Conservation (phyloP, 2,329 filamentous ascomycete genomes). For the Phialophora expanda region DNA sequence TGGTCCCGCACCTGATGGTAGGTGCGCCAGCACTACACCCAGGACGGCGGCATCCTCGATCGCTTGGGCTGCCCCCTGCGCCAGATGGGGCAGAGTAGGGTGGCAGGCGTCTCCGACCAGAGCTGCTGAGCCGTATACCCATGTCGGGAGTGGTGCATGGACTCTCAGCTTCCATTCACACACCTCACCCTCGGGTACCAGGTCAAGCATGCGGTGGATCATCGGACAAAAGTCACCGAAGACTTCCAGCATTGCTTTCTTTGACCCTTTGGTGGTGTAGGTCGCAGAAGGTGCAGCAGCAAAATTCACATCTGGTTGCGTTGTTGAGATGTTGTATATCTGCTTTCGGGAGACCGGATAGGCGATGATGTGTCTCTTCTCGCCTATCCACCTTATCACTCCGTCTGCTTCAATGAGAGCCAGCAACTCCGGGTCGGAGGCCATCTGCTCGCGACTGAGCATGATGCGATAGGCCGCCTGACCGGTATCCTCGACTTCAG, state of each 20-base stretch:
- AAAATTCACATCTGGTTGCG: conserved; percentile 66
- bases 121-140: conserved; percentile 60
- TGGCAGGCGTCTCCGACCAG: conserved; percentile 67
- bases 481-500: conserved; percentile 55
- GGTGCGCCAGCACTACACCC: conserved; percentile 56
- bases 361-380: conserved; percentile 69
- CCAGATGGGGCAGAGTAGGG: conserved; percentile 67
- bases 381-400: conserved; percentile 69
- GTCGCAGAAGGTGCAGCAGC: conserved; percentile 63
- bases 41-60: conserved; percentile 68
- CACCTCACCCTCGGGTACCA: conserved; percentile 68
- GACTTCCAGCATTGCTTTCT: conserved; percentile 64
- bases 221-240: conserved; percentile 67
- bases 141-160: conserved; percentile 66
- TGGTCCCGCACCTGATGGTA: conserved; percentile 50
- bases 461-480: conserved; percentile 63
- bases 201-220: conserved; percentile 64
- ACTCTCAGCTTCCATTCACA: conserved; percentile 70
- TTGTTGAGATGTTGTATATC: conserved; percentile 70
- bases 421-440: conserved; percentile 58
- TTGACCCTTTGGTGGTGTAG: conserved; percentile 68
- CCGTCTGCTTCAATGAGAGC: conserved; percentile 62
- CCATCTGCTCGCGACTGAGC: conserved; percentile 54
- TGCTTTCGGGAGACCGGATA: conserved; percentile 68
- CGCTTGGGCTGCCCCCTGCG: conserved; percentile 68